Evolutionary conservation across 1,284 basidiomycete species (phyloP), one percentile per base, ranked within the genome.

Genomic region (Microbotryomycetes sp.): DNA sequence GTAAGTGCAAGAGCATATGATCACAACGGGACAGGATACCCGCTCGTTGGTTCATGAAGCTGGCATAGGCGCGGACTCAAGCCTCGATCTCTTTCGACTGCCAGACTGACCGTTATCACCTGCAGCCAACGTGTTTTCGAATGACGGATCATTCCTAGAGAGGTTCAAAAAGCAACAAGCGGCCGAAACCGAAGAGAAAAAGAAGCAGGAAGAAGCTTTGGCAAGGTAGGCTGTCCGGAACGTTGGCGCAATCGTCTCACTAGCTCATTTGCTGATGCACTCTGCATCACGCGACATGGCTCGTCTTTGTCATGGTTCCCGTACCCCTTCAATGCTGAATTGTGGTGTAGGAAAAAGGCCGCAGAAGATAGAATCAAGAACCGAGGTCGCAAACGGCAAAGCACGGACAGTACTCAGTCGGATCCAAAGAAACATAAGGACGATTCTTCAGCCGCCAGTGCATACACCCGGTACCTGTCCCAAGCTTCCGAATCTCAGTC

Each of bases 141-240:
- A 61, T 24, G 65, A 66, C 46, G 65, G 65, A 29, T 61, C 59
- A 1, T 66, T 66, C 55, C 55, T 66, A 11, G 52, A 59, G n/a
- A 50, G 62, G 15, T 61, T 66, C 55, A 61, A 61, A 51, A 66
- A 60, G 26, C 48, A 49, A 35, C n/a, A 28, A 5, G 31, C 53
- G 2, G 29, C 51, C 0, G 54, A 54, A 29, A 59, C 60, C 4
- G 21, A 48, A 27, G 64, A 66, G 54, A 66, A 63, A 31, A 31
- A 60, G 26, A 57, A 66, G 23, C 53, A 57, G 15, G 64, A 66
- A 28, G 57, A 58, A 28, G 61, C 61, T 2, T 47, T 66, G 11
- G 64, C 61, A 0, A 50, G 64, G 64, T 66, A 27, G 53, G 61
- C 24, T 18, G 9, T 51, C 27, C 24, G 49, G 16, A 21, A 24